Evolutionary conservation across 441 rosid genomes (phyloP).

Genomic region (Omphalea diandra): DNA sequence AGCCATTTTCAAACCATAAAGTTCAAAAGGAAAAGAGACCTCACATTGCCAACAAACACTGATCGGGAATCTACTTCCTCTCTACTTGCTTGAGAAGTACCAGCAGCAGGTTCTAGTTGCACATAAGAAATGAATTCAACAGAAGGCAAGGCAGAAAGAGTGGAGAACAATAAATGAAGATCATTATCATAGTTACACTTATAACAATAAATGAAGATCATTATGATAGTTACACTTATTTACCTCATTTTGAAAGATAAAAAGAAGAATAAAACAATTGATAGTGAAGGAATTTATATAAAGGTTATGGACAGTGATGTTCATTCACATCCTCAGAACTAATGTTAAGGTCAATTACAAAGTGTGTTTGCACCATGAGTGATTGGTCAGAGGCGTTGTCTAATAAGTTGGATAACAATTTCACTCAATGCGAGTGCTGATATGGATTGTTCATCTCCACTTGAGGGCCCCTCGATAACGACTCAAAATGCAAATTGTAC

Average conservation of each 20-base stretch:
- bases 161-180: too few species aligned
- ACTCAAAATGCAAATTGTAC: too few species aligned
- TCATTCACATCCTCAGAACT: background rate
- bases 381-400: too few species aligned
- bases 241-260: background rate
- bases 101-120: slow-evolving; percentile 43
- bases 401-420: too few species aligned
- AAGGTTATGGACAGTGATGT: background rate
- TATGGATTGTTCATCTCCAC: too few species aligned
- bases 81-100: slow-evolving; percentile 45
- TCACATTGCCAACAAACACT: slow-evolving; percentile 66
- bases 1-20: slow-evolving; percentile 3
- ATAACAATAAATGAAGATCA: too few species aligned
- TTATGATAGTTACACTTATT: background rate
- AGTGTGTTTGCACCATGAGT: background rate
- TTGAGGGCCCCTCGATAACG: too few species aligned
- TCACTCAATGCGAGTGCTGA: too few species aligned
- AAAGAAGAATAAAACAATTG: background rate
- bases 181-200: too few species aligned
- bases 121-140: slow-evolving; percentile 25
- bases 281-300: background rate
- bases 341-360: background rate
- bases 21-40: slow-evolving; percentile 18
- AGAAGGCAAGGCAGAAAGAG: background rate
- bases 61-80: slow-evolving; percentile 68